These are phyloP conservation scores for Hypoxylon intermedium DNA, from an alignment of 495 filamentous ascomycete genomes.

Conservation along the genomic window DNA sequence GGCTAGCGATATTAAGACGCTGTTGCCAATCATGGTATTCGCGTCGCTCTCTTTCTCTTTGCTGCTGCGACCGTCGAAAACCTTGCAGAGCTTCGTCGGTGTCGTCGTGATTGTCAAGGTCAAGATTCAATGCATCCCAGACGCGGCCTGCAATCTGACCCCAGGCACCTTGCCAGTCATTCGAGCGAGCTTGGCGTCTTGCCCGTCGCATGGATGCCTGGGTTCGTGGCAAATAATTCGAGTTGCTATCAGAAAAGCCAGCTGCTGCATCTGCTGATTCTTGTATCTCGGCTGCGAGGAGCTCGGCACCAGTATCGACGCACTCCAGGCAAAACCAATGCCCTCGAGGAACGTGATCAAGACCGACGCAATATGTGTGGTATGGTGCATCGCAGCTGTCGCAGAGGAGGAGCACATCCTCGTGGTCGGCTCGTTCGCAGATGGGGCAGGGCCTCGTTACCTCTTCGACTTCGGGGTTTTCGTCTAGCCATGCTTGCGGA, in stretches of 20 bases:
- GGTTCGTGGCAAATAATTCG: conserved; percentile 56
- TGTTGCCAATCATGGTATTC: conserved; percentile 79
- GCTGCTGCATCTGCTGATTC: conserved; percentile 43
- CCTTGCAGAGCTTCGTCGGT: conserved; percentile 63
- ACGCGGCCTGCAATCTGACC: conserved; percentile 57
- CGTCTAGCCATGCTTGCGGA: conserved; percentile 75
- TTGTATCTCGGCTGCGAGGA: conserved; percentile 56
- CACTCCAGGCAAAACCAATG: conserved; percentile 89
- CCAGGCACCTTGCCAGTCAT: conserved; percentile 65
- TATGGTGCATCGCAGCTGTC: conserved; percentile 84
- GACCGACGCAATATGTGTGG: conserved; percentile 86
- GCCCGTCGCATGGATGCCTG: conserved; percentile 56
- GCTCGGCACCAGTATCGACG: conserved; percentile 45
- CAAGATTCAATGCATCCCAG: conserved; percentile 68
- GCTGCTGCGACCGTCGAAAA: conserved; percentile 61
- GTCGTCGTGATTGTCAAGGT: conserved; percentile 89
- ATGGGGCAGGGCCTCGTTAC: conserved; percentile 76
- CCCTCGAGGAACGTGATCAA: conserved; percentile 73
- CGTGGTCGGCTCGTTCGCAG: conserved; percentile 75
- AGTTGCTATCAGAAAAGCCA: conserved; percentile 23
- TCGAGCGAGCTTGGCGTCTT: conserved; percentile 54
- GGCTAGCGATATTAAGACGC: conserved; percentile 77
- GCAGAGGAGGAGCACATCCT: conserved; percentile 83
- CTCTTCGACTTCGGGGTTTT: conserved; percentile 69
- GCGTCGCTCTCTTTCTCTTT: conserved; percentile 66